Percentiles rank a stretch among this genome's conserved stretches.
These are phyloP conservation scores for Phytophthora tubulina DNA, from an alignment of 352 stramenopile genomes.

Conservation along the genomic window DNA sequence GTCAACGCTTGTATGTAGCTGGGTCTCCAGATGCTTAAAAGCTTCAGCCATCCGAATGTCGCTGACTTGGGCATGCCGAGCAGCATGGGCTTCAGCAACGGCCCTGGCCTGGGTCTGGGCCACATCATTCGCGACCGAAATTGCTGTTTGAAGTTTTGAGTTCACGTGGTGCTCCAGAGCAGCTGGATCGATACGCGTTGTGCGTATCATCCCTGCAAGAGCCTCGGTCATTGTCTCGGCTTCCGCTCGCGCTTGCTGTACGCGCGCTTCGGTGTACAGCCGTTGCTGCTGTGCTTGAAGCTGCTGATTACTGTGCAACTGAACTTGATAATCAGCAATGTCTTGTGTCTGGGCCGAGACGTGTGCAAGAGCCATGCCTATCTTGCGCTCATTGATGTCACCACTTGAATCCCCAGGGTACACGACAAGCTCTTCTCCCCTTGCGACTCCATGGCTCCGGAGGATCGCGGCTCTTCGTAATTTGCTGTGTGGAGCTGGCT, in stretches of 20 bases:
- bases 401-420: no score
- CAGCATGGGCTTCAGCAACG: conserved; percentile 1
- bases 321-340: conserved; percentile 2
- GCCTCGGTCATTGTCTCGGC: neutral
- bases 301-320: neutral
- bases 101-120: conserved; percentile 1
- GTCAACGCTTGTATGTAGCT: neutral
- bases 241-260: conserved; percentile 5
- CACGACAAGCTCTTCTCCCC: neutral
- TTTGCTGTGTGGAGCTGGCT: neutral
- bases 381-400: neutral
- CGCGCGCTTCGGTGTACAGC: no score
- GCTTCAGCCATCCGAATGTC: neutral
- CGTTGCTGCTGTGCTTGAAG: conserved; percentile 6
- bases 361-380: neutral
- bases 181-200: neutral
- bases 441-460: neutral
- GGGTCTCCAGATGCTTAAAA: neutral
- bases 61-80: neutral
- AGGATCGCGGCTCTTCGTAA: no score
- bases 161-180: conserved; percentile 12
- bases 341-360: conserved; percentile 6
- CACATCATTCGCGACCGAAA: conserved; percentile 8
- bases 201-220: conserved; percentile 6
- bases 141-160: conserved; percentile 10